Evolutionary conservation across 2,329 filamentous ascomycete species (phyloP), one percentile per base, ranked within the genome.

Genomic region (Nemania abortiva): DNA sequence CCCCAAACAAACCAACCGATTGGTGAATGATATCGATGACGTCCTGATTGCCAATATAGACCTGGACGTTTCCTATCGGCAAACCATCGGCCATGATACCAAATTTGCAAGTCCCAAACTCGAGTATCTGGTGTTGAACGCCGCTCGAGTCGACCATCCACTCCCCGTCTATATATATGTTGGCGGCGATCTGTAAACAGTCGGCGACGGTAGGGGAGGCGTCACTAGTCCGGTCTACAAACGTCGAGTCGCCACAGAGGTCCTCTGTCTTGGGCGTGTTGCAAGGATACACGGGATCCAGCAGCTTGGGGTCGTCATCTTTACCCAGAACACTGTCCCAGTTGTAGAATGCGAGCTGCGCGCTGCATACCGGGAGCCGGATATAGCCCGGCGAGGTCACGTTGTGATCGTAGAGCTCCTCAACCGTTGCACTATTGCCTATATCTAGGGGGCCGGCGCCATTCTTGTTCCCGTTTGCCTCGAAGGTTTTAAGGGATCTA

Each of bases 171-270:
- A 61, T 57, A 72, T 76, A 34, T 58, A 82, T 79, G 70, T 81
- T 80, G 49, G 62, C 68, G 70, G 80, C 73, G 58, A 83, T 78
- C 20, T 73, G 64, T 59, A 67, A 67, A 72, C 81, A 82, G 76
- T 82, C 81, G 2, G 31, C 45, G 6, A 81, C 76, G 1, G 9
- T 27, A 3, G 80, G 81, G 2, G 81, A 82, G 2, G 68, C 80
- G 45, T 68, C 74, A 65, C 73, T 79, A 20, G 77, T 79, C 74
- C 79, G 68, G 74, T 81, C 74, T 24, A 75, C 77, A 62, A 81
- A 80, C 4, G 75, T 74, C 6, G 79, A 81, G 20, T 47, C 64
- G 24, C 74, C 66, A 70, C 81, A 80, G 59, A 75, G n/a, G 73
- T 76, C 68, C 55, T 56, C 69, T 34, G 73, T 69, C 60, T 69